A percentile compares a stretch with the other conserved stretches of the same genome.
Conservation (phyloP, 2,329 filamentous ascomycete species). For the Paecilomyces fulvus region DNA sequence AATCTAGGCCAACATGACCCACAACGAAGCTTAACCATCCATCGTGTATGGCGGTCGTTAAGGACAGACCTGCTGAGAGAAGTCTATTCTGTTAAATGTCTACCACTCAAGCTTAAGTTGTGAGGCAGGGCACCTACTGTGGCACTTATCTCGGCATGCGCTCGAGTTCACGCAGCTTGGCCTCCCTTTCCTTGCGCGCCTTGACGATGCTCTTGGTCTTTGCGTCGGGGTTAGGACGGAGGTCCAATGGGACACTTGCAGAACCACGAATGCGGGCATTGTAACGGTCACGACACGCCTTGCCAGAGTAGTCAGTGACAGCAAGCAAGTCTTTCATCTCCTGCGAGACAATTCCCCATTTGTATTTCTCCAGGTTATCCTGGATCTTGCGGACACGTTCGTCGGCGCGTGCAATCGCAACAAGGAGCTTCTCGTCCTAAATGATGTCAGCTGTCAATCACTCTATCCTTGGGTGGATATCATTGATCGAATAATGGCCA, state of each 20-base stretch:
- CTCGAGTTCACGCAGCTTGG: not conserved
- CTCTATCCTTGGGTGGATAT: not conserved
- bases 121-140: not conserved
- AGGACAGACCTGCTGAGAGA: not conserved
- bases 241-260: conserved; percentile 37
- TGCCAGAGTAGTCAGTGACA: conserved; percentile 36
- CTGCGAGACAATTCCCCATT: conserved; percentile 37
- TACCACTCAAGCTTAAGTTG: not conserved
- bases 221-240: conserved; percentile 10
- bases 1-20: not conserved
- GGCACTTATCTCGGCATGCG: not conserved
- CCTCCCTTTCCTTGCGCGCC: not conserved
- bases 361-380: conserved; percentile 30
- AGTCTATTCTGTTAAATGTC: not conserved
- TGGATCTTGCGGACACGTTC: conserved; percentile 26
- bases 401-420: conserved; percentile 33
- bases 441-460: not conserved
- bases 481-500: not conserved
- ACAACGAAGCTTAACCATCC: not conserved
- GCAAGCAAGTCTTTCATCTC: conserved; percentile 33
- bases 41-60: not conserved
- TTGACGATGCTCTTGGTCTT: not conserved
- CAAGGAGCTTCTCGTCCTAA: conserved; percentile 38
- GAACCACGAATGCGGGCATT: conserved; percentile 33
- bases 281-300: conserved; percentile 39